Evolutionary conservation across 176 grass and related monocot genomes (phyloP).

Genomic region (Rhipidocladum racemiflorum): DNA sequence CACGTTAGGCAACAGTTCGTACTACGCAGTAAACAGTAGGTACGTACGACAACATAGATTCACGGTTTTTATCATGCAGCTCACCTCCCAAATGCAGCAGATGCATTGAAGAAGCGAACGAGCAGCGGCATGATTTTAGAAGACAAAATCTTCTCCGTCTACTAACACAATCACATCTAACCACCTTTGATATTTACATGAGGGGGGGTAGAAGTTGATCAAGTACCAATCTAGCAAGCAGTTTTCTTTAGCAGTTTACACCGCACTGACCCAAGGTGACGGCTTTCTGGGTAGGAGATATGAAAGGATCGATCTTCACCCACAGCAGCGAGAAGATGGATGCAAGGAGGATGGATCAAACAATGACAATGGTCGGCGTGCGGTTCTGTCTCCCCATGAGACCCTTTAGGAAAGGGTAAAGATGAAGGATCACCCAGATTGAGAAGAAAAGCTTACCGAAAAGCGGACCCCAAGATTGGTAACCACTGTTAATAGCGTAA

Average conservation of each 20-base stretch:
- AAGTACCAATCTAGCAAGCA: slow-evolving; percentile 12
- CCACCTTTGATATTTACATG: slow-evolving; percentile 34
- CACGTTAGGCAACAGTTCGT: background rate
- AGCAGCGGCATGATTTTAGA: slow-evolving; percentile 28
- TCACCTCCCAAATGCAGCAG: slow-evolving; percentile 1
- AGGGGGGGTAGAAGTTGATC: too few species aligned
- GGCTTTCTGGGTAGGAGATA: slow-evolving; percentile 45
- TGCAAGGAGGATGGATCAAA: slow-evolving; percentile 81
- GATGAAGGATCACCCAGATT: slow-evolving; percentile 87
- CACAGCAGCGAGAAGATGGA: slow-evolving; percentile 85
- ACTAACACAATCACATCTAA: slow-evolving; percentile 20
- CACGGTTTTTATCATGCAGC: too few species aligned
- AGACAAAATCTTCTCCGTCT: slow-evolving; percentile 13
- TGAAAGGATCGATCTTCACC: slow-evolving; percentile 83
- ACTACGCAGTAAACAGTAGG: background rate
- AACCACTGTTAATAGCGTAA: slow-evolving; percentile 77
- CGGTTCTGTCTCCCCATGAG: slow-evolving; percentile 72
- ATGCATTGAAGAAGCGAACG: background rate
- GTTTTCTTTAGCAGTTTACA: slow-evolving; percentile 54
- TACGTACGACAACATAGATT: background rate
- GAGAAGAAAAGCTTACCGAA: slow-evolving; percentile 89
- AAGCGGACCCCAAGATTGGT: slow-evolving; percentile 80
- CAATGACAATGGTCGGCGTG: slow-evolving; percentile 77
- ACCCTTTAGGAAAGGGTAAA: slow-evolving; percentile 90
- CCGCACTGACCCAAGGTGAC: slow-evolving; percentile 52